Base-by-base conservation (phyloP, 78 protist species). In the Tieghemostelium lacteum region DNA sequence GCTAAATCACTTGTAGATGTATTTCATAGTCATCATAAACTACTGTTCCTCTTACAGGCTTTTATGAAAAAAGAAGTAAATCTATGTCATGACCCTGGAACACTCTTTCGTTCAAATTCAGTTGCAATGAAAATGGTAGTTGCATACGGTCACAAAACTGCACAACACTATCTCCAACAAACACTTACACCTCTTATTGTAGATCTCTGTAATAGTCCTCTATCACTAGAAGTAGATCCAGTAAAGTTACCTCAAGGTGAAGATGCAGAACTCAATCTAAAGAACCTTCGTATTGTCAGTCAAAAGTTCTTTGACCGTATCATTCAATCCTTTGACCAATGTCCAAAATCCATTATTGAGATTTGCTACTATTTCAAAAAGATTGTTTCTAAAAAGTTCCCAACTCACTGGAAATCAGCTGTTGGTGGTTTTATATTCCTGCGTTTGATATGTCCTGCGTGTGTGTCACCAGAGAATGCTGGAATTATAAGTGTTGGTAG, bases 71-170 rank as follows among this genome's bases (percentile, higher is more conserved):
- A 83, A 36, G 91, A 83, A 19, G 91, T 83, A 1, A 61, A 67
- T 5, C 60, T 37, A 22, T 83, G 91, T 69, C 91, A 83, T n/a
- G 91, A 83, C 33, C 91, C 91, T 20, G 78, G 78, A 16, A 83
- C 91, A 29, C 31, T 83, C 14, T 83, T 83, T 63, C 54, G 91
- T 20, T 36, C 60, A 17, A 83, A 83, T 33, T 39, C 63, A 37
- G 91, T 83, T 29, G 91, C 91, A 7, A 83, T 83, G 91, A 83
- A 83, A 31, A 83, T 83, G 91, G 91, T 83, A 12, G 91, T 83
- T 16, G 91, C 91, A 0, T 83, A 83, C 36, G 91, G 91, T 1
- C 55, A 67, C 7, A 83, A 83, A 45, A 67, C 91, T 0, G 91
- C 80, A 3, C 91, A 83, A 69, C 91, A 83, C 52, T 83, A 83